These are phyloP conservation scores for Tuber umbilicatum DNA, from an alignment of 495 filamentous ascomycete genomes.

Conservation along the genomic window DNA sequence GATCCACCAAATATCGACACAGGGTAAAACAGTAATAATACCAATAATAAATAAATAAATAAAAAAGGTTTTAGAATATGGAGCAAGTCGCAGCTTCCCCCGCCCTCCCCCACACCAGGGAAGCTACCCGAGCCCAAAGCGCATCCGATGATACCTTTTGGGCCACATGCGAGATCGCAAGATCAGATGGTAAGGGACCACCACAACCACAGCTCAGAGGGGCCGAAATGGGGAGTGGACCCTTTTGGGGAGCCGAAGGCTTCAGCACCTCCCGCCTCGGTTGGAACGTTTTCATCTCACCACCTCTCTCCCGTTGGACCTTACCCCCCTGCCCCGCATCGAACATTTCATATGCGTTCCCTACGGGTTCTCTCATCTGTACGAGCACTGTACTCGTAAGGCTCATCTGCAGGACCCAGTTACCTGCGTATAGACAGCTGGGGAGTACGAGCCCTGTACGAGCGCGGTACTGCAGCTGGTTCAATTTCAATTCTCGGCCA, in stretches of 20 bases:
- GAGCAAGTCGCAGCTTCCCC: background rate
- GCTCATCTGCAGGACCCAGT: background rate
- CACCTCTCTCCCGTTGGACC: background rate
- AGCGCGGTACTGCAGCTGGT: too few species aligned
- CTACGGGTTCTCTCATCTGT: background rate
- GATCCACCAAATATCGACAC: conserved; percentile 10
- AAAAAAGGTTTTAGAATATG: background rate
- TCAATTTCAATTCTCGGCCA: too few species aligned
- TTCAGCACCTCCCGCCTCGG: too few species aligned
- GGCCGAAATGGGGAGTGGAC: background rate
- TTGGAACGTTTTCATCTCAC: background rate
- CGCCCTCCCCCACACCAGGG: background rate
- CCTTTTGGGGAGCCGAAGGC: too few species aligned
- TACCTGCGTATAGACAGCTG: background rate
- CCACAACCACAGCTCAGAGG: background rate
- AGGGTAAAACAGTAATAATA: conserved; percentile 14
- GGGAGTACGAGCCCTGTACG: too few species aligned
- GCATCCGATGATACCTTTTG: conserved; percentile 31
- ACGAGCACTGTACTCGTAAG: too few species aligned
- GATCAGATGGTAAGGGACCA: background rate
- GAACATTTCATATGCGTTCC: background rate
- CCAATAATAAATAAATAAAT: background rate
- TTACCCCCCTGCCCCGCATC: background rate
- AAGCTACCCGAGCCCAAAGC: background rate
- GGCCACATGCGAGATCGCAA: conserved; percentile 10